Conservation (phyloP, 179 eudicot species). For the Beta lomatogona region DNA sequence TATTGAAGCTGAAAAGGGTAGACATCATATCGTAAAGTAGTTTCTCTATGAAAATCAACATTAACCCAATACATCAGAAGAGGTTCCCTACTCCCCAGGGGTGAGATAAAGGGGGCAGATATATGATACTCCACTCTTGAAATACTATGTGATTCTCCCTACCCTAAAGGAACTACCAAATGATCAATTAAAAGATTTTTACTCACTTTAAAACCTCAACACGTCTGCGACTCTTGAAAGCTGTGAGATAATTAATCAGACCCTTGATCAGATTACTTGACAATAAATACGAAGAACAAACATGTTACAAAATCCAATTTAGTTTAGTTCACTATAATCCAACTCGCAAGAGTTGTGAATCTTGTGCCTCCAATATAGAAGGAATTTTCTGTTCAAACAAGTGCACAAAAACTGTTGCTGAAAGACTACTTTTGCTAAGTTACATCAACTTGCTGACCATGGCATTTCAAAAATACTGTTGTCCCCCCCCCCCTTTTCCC, state of each 20-base stretch:
- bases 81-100: no score
- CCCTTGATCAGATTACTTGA: background rate
- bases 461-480: background rate
- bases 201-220: no score
- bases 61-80: no score
- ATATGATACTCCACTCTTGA: no score
- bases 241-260: background rate
- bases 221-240: no score
- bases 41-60: no score
- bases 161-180: no score
- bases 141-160: no score
- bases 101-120: no score
- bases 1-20: no score
- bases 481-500: background rate
- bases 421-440: background rate
- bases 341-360: background rate
- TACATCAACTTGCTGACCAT: background rate
- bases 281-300: background rate
- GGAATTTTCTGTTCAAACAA: background rate
- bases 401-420: background rate
- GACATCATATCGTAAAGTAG: no score
- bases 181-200: no score
- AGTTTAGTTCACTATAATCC: background rate
- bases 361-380: background rate
- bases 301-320: background rate